Base-by-base conservation (phyloP, 1,284 basidiomycete genomes). In the Ustilago cynodontis region DNA sequence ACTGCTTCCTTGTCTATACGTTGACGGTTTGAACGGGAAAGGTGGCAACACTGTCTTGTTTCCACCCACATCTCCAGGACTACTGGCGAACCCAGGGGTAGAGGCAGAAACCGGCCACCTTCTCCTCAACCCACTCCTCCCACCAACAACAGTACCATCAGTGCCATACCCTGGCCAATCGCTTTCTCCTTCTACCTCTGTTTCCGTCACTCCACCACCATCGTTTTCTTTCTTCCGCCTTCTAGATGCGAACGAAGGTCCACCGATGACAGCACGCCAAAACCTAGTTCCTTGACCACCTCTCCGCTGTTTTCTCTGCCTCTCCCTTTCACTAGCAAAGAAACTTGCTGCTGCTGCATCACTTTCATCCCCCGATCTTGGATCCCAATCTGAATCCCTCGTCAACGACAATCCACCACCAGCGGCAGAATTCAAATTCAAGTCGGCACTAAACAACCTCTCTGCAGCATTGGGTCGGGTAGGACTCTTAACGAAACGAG, bases 201-300 rank as follows among this genome's bases (percentile, higher is more conserved):
- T 68, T 59, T 77, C 74, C 3, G 69, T 72, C 4, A 41, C 64
- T 2, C 26, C 59, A 22, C 59, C 69, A 35, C 37, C 45, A 22
- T 43, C 51, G 22, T 8, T 35, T 3, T 18, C 51, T 14, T 26
- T 63, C 60, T 53, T 66, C 16, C 59, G 20, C 24, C 59, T 33
- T 18, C 65, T 52, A 8, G 64, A 31, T 20, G 69, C 63, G 28
- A 71, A 71, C 10, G 67, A 59, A 5, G 70, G 81, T 0, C 74
- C 82, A 39, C 82, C 82, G 26, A 82, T 77, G 0, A 84, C 63
- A 1, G 79, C 81, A 57, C 81, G 75, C 71, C 82, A 75, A 39
- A 84, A 77, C 13, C 78, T 58, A 41, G 70, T 78, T 52, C 81
- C 73, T 29, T 71, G 76, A 13, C 76, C 73, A 18, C 73, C 75